Evolutionary conservation across 768 basidiomycete genomes (phyloP), one percentile per base, ranked within the genome.

Genomic region (Lenzites betulinus): DNA sequence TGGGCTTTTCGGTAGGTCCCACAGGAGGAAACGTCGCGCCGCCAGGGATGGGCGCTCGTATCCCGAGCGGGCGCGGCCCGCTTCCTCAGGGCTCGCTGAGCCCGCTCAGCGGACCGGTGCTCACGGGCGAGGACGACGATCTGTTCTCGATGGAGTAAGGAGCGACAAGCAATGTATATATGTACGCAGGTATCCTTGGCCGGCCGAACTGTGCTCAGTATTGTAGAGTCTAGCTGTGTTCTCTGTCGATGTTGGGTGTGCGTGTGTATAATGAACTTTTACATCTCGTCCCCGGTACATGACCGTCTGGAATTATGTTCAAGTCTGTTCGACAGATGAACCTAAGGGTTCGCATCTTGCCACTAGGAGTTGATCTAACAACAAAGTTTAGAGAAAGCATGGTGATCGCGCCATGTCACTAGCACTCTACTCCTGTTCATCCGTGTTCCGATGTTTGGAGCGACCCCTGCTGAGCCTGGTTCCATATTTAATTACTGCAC

Each of bases 71-170:
- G 50, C 70, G 78, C 39, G 70, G 69, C 54, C 82, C 75, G 73
- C 73, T 78, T 44, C 60, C 70, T 44, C 58, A 67, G 23, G 74
- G 75, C 26, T 75, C 81, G 43, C 70, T 81, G 66, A 88, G 87
- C 69, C 87, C 87, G 53, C 74, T 89, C 58, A 83, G 85, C 66
- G 76, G 83, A 55, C 85, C 87, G 3, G 82, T 84, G 43, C 74
- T 80, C 33, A 83, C 80, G n/a, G 77, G 77, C 35, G 83, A 88
- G 61, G 87, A 88, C 69, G 89, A 88, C 67, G 81, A 80, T 62
- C 71, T 91, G 69, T 92, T 92, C 70, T 78, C 78, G 67, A 86
- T 90, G 85, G 89, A 90, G 33, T 63, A 41, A 54, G 47, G 12
- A 30, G 18, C 46, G 3, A 20, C 7, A 36, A n/a, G 41, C 9